These are phyloP conservation scores for Phialophora macrospora DNA, from an alignment of 2,329 filamentous ascomycete species.

Conservation along the genomic window DNA sequence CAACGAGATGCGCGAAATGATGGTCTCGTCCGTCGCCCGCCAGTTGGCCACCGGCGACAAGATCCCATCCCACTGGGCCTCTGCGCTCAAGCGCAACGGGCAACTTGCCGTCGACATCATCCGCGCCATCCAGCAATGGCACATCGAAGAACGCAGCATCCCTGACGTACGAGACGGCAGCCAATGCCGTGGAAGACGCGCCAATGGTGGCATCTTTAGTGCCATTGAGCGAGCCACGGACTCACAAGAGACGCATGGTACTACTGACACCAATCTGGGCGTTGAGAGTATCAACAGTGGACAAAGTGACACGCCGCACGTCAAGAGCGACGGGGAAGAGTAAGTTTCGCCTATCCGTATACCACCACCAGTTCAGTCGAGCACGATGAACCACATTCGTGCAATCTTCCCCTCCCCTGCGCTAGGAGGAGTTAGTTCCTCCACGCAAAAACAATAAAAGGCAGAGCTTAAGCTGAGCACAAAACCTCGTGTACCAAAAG, in stretches of 20 bases:
- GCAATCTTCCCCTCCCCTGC: not conserved
- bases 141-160: slow-evolving; percentile 54
- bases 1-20: slow-evolving; percentile 55
- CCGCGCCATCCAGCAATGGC: slow-evolving; percentile 59
- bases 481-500: slow-evolving; percentile 19
- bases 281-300: slow-evolving; percentile 31
- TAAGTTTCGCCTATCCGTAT: slow-evolving; percentile 29
- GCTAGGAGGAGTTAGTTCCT: not conserved
- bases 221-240: slow-evolving; percentile 32
- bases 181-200: slow-evolving; percentile 28
- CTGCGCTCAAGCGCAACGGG: slow-evolving; percentile 59
- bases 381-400: not conserved
- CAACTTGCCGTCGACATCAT: slow-evolving; percentile 62
- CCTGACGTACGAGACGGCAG: slow-evolving; percentile 53
- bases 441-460: not conserved
- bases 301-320: slow-evolving; percentile 29
- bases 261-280: slow-evolving; percentile 29
- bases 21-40: slow-evolving; percentile 56
- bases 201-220: slow-evolving; percentile 33
- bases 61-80: slow-evolving; percentile 61
- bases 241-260: slow-evolving; percentile 28
- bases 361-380: not conserved
- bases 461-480: slow-evolving; percentile 30
- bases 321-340: slow-evolving; percentile 35
- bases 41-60: slow-evolving; percentile 56